Evolutionary conservation across 345 rosid genomes (phyloP), one percentile per base, ranked within the genome.

Genomic region (Gossypium thurberi): DNA sequence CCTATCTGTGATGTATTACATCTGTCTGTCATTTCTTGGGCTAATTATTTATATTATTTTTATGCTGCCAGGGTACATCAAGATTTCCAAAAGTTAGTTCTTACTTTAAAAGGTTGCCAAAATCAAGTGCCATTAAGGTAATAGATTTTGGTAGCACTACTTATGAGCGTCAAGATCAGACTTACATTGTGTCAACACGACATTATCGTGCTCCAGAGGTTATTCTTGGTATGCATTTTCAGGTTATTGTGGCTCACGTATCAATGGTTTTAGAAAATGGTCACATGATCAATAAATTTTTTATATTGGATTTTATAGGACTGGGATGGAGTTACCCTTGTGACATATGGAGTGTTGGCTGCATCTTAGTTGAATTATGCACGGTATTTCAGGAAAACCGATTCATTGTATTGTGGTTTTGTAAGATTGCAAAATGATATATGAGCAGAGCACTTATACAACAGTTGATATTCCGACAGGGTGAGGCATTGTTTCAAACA

Each of bases 131-230:
- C 71, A 91, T 91, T 76, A 91, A 91, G 42, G 43, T 59, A 59
- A 59, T 59, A 59, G 64, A 91, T 86, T 91, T 91, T 68, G 94
- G 97, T 69, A 91, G 97, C 74, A 91, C 94, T 67, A 86, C 92
- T 42, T 84, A 82, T 83, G 91, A 91, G 75, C 88, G 86, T 75
- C 97, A 89, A 80, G 92, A 87, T 83, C 97, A 91, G 78, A 84
- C 79, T 76, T 88, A 87, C 75, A 82, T 91, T 4, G 97, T 91
- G 64, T 89, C 94, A 69, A 91, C 97, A 3, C 77, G 92, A 25
- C 97, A 91, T 83, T 91, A 91, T 74, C 90, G 94, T 25, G 94
- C 97, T 10, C 97, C 93, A 11, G 93, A 90, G 83, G 91, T 90
- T 68, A 87, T 90, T 68, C 75, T 90, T 59, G 96, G 96, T 88